Conservation (phyloP, 2,329 filamentous ascomycete genomes). For the Alternaria arbusti region DNA sequence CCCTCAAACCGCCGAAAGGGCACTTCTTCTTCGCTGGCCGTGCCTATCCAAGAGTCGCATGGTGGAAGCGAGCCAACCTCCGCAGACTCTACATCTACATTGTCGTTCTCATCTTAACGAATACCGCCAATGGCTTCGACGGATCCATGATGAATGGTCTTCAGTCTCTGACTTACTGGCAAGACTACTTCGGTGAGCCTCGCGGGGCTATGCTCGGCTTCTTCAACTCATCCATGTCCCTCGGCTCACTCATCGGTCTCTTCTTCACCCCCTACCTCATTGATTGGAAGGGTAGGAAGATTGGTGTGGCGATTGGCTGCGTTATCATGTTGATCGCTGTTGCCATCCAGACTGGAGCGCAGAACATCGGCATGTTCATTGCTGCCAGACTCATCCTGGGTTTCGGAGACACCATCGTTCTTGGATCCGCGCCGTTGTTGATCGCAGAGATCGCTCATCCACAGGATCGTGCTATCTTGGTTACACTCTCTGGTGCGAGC, state of each 20-base stretch:
- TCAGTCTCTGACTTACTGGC: conserved; percentile 26
- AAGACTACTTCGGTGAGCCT: conserved; percentile 32
- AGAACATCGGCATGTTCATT: conserved; percentile 39
- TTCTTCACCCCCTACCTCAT: conserved; percentile 28
- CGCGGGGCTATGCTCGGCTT: conserved; percentile 36
- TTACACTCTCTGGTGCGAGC: conserved; percentile 34
- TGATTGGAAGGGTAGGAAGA: conserved; percentile 32
- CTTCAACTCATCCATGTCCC: conserved; percentile 25
- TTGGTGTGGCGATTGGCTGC: conserved; percentile 35
- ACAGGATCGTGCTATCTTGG: conserved; percentile 34
- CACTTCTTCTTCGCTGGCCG: conserved; percentile 23
- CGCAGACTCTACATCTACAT: conserved; percentile 19
- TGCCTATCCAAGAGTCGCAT: conserved; percentile 11
- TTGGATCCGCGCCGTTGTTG: conserved; percentile 36
- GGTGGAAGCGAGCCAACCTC: conserved; percentile 16
- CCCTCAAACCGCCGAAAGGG: conserved; percentile 19
- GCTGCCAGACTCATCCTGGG: conserved; percentile 36
- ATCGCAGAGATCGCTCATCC: conserved; percentile 55
- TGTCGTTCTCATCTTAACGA: conserved; percentile 14
- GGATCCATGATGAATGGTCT: conserved; percentile 52
- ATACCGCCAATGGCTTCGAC: conserved; percentile 55
- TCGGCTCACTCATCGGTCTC: conserved; percentile 25
- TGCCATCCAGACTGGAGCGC: conserved; percentile 29
- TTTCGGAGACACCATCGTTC: conserved; percentile 35
- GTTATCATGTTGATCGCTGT: conserved; percentile 37